Conservation (phyloP, 768 basidiomycete species). For the Pluteus cervinus region DNA sequence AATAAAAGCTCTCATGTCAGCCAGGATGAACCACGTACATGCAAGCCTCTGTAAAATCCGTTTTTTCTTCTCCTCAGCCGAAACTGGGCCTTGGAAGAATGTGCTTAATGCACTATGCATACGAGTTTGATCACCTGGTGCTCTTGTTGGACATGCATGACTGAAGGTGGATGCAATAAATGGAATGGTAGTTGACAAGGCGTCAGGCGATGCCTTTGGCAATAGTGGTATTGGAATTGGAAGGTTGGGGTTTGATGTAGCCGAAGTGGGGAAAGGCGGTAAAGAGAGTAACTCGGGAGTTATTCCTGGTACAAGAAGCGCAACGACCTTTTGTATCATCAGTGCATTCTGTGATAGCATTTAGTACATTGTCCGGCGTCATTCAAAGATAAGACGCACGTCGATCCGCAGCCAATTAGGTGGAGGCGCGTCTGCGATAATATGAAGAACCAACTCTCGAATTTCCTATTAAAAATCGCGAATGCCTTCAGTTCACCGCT, state of each 20-base stretch:
- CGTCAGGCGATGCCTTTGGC: slow-evolving; percentile 16
- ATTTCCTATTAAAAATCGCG: slow-evolving; percentile 56
- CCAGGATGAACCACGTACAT: slow-evolving; percentile 22
- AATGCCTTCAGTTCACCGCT: not conserved
- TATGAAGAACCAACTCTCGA: slow-evolving; percentile 78
- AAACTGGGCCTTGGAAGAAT: slow-evolving; percentile 80
- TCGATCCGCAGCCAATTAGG: slow-evolving; percentile 85
- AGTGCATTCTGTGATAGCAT: slow-evolving; percentile 78
- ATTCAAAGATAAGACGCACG: slow-evolving; percentile 50
- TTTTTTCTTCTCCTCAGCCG: slow-evolving; percentile 71
- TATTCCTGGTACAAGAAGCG: slow-evolving; percentile 82
- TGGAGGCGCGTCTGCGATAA: slow-evolving; percentile 77
- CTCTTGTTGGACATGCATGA: slow-evolving; percentile 89
- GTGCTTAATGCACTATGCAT: slow-evolving; percentile 83
- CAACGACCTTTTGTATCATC: slow-evolving; percentile 71
- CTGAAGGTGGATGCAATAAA: slow-evolving; percentile 81
- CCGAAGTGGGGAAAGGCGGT: slow-evolving; percentile 63
- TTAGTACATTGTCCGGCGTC: too few relatives aligned
- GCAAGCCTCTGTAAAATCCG: slow-evolving; percentile 36
- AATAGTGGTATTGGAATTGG: slow-evolving; percentile 36
- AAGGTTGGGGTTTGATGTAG: slow-evolving; percentile 45
- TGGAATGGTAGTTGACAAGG: slow-evolving; percentile 34
- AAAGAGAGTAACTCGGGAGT: slow-evolving; percentile 68
- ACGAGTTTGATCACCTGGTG: slow-evolving; percentile 80
- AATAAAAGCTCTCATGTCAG: not conserved